Conservation (phyloP, 1,139 yeast species). For the Suhomyces choctaworum region DNA sequence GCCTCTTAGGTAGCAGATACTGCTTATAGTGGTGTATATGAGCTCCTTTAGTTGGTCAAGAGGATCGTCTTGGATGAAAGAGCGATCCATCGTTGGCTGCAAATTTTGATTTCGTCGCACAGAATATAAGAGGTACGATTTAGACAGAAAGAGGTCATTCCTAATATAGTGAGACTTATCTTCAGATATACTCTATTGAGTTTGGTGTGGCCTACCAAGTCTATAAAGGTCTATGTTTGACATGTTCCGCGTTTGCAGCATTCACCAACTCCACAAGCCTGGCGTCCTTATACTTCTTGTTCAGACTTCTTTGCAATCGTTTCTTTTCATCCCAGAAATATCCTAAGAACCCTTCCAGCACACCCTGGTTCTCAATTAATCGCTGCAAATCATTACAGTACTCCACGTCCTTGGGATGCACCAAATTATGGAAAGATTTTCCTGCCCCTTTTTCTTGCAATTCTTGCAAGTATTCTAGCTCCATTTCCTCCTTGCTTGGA, state of each 20-base stretch:
- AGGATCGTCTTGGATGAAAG: too few relatives aligned
- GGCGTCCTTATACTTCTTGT: slow-evolving; percentile 22
- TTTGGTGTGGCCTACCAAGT: too few relatives aligned
- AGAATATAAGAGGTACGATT: too few relatives aligned
- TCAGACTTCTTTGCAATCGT: slow-evolving; percentile 19
- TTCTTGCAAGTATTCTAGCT: slow-evolving; percentile 21
- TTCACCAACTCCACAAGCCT: slow-evolving; percentile 14
- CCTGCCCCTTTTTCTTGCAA: slow-evolving; percentile 26
- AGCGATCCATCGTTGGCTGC: too few relatives aligned
- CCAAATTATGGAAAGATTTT: slow-evolving; percentile 28
- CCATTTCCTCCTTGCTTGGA: slow-evolving; percentile 38
- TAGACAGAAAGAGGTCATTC: too few relatives aligned
- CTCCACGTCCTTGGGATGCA: slow-evolving; percentile 32
- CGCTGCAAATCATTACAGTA: slow-evolving; percentile 28
- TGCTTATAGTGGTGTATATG: too few relatives aligned
- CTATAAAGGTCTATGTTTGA: too few relatives aligned
- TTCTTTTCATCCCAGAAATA: slow-evolving; percentile 27
- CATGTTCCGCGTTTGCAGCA: neutral
- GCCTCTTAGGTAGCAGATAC: slow-evolving; percentile 28
- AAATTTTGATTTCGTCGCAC: too few relatives aligned
- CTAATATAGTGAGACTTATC: too few relatives aligned
- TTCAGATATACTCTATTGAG: too few relatives aligned
- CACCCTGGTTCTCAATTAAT: slow-evolving; percentile 20
- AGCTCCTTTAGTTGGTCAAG: too few relatives aligned
- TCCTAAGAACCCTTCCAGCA: slow-evolving; percentile 27